Base-by-base conservation (phyloP, 2,329 filamentous ascomycete genomes). In the Xylaria sp. region DNA sequence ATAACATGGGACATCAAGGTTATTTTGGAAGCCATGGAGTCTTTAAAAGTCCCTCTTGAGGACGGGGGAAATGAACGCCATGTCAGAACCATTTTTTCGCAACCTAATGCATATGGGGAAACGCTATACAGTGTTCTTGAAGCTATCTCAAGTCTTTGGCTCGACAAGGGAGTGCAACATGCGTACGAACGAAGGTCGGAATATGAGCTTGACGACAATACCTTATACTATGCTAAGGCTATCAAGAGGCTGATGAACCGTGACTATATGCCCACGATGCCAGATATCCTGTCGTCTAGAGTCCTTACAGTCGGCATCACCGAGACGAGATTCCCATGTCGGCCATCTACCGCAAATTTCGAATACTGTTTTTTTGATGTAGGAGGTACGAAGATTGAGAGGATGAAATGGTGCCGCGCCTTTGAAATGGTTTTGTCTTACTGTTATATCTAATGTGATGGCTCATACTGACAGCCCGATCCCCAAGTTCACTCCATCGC, bases 251-350 rank as follows among this genome's bases (percentile, higher is more conserved):
- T 53, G 13, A 15, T 8, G 1, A 8, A 6, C 3, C 20, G 20
- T 15, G 13, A 30, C 3, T 65, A 65, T 15, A 23, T 65, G 0
- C 62, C 55, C 8, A 36, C 45, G 6, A 18, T 43, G 8, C 45
- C 46, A 59, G 62, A 65, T 45, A 5, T 52, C 7, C 20, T 64
- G 0, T 20, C 34, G 25, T 32, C 62, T 20, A 64, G 53, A 4
- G 20, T 1, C 13, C 20, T 41, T 41, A 50, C 52, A 7, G 52
- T 10, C 4, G 43, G 62, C 4, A 43, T 52, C 28, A 36, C n/a
- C 3, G 53, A 64, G 32, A 52, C 55, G 4, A 23, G 18, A 6
- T 32, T 45, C 28, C 28, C 23, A 2, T 20, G 41, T 43, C 4
- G 4, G 13, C 4, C 45, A 23, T 43, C 43, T 7, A 25, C 55